Evolutionary conservation across 805 yeast genomes (phyloP).

Genomic region (Candida sanyiensis): DNA sequence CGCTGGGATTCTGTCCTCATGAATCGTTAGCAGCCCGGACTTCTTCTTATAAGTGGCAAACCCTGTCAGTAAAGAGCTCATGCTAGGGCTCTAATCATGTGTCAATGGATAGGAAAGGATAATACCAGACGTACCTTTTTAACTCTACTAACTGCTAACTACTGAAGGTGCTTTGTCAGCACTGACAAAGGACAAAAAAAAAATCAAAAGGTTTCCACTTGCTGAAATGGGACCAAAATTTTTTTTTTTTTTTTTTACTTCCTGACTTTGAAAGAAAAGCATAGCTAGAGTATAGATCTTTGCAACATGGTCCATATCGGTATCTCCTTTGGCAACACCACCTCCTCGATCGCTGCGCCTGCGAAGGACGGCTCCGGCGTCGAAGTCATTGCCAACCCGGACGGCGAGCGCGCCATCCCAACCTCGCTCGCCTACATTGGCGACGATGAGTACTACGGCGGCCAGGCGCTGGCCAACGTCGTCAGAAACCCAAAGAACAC

Average conservation of each 20-base stretch:
- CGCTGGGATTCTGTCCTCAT: slow-evolving; percentile 54
- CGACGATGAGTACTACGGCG: slow-evolving; percentile 94
- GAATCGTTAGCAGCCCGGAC: slow-evolving; percentile 49
- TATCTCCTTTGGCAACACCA: slow-evolving; percentile 92
- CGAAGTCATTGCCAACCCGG: slow-evolving; percentile 97
- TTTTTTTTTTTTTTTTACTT: not conserved
- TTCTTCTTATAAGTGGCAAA: slow-evolving; percentile 51
- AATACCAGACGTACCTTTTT: too few species aligned
- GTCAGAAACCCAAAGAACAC: slow-evolving; percentile 87
- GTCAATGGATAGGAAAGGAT: too few species aligned
- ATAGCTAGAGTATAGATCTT: not conserved
- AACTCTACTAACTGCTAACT: too few species aligned
- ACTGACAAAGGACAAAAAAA: too few species aligned
- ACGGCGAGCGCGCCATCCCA: slow-evolving; percentile 96
- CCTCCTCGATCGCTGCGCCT: slow-evolving; percentile 90
- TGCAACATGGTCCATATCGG: slow-evolving; percentile 60
- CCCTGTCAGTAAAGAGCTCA: slow-evolving; percentile 37
- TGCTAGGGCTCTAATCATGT: too few species aligned
- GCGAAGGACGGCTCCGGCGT: slow-evolving; percentile 74
- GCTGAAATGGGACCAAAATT: not conserved
- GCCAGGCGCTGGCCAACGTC: slow-evolving; percentile 89
- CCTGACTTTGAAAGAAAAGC: not conserved
- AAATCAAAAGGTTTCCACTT: too few species aligned
- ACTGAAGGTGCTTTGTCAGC: too few species aligned
- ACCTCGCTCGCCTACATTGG: slow-evolving; percentile 89